phyloP scores from a whole-genome alignment of 2,329 filamentous ascomycete genomes.

The Xylariaceae sp. region DNA sequence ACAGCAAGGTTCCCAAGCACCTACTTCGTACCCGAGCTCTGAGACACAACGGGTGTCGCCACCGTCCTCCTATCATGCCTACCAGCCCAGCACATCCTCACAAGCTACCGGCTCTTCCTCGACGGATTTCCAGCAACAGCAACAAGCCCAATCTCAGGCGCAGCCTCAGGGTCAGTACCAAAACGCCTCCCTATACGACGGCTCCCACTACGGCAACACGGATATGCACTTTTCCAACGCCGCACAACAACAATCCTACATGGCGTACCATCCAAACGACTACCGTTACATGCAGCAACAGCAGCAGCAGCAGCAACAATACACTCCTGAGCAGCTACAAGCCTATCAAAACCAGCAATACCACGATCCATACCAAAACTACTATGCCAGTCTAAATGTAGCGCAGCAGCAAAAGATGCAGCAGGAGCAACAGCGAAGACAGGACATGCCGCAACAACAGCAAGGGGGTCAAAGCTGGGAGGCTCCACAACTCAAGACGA shows the following conservation, averaged over 20 bases:
- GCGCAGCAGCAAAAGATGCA: constrained; percentile 11
- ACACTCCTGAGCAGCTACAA: constrained; percentile 14
- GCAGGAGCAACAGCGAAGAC: neutral
- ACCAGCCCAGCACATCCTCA: constrained; percentile 20
- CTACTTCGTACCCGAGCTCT: constrained; percentile 8
- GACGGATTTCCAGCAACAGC: constrained; percentile 4
- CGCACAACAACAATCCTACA: constrained; percentile 14
- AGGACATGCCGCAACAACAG: neutral
- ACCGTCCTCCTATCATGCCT: constrained; percentile 13
- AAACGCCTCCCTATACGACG: constrained; percentile 4
- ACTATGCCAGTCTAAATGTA: constrained; percentile 17
- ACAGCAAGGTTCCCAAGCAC: constrained; percentile 9
- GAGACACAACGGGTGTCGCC: constrained; percentile 11
- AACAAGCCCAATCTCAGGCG: neutral
- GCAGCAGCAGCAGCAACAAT: constrained; percentile 15
- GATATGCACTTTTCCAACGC: constrained; percentile 1
- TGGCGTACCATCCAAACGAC: constrained; percentile 20
- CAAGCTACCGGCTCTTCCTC: constrained; percentile 3
- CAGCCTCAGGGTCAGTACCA: constrained; percentile 11
- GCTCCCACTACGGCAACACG: constrained; percentile 14
- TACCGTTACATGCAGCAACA: constrained; percentile 14
- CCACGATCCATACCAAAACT: constrained; percentile 19
- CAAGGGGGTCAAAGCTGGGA: constrained; percentile 17
- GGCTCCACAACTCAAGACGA: constrained; percentile 19
- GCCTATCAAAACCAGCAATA: constrained; percentile 9